Percentiles rank a stretch among this genome's conserved stretches.
phyloP scores from a whole-genome alignment of 2,329 filamentous ascomycete genomes.

The Raffaelea ambrosiae region DNA sequence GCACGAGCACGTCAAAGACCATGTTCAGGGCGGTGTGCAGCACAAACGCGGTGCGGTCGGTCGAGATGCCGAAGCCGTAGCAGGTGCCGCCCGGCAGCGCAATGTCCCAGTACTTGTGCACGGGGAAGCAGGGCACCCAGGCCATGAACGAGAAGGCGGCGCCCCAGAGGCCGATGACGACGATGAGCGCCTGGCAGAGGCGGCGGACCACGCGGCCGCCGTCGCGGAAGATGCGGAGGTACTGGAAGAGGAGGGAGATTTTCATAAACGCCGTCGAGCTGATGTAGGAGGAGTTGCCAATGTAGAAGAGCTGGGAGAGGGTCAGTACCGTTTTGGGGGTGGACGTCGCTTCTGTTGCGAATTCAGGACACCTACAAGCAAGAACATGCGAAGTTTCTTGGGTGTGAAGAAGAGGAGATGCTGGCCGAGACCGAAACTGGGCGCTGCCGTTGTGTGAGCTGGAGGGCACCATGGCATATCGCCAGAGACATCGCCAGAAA shows the following conservation, averaged over 20 bases:
- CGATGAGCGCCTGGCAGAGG: slow-evolving; percentile 11
- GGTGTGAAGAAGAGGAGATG: slow-evolving; percentile 6
- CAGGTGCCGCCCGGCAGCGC: slow-evolving; percentile 6
- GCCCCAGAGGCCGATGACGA: slow-evolving; percentile 15
- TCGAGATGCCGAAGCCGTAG: slow-evolving; percentile 12
- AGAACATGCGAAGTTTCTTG: slow-evolving; percentile 1
- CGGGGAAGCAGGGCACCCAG: slow-evolving; percentile 16
- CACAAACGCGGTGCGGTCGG: slow-evolving; percentile 15
- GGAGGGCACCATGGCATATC: too few species aligned
- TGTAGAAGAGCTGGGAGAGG: slow-evolving; percentile 15
- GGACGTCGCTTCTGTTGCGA: background rate
- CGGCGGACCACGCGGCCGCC: slow-evolving; percentile 1
- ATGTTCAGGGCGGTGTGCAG: slow-evolving; percentile 25
- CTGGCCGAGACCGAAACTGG: slow-evolving; percentile 7
- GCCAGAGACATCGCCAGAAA: background rate
- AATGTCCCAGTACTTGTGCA: slow-evolving; percentile 13
- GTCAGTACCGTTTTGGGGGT: background rate
- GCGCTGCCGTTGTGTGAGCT: background rate
- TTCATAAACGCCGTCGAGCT: slow-evolving; percentile 16
- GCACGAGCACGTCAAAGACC: slow-evolving; percentile 22
- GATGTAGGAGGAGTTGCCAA: slow-evolving; percentile 16
- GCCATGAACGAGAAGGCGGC: slow-evolving; percentile 13
- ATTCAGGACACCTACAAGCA: slow-evolving; percentile 2
- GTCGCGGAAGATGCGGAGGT: slow-evolving; percentile 14
- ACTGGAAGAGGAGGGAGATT: slow-evolving; percentile 17